Evolutionary conservation across 495 filamentous ascomycete species (phyloP), one percentile per base, ranked within the genome.

Genomic region (Aspergillus sclerotiicarbonarius): DNA sequence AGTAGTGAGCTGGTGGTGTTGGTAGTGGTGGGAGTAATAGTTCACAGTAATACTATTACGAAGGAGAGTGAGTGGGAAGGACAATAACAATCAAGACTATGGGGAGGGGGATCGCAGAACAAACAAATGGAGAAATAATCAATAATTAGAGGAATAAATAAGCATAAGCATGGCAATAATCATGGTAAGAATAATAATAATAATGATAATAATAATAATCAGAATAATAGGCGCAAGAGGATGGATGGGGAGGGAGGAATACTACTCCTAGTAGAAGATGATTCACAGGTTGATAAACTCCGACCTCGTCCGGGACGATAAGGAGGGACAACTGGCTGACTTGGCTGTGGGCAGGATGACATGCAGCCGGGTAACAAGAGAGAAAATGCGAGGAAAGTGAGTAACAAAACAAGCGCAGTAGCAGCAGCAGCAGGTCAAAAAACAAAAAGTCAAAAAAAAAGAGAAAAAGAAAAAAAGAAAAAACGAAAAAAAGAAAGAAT

Each of bases 311-410:
- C 56, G 33, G 43, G 49, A 53, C 56, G 51, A 51, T 44, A 43
- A 44, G 51, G 33, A 45, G 51, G 52, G 45, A 58, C 51, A 59
- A 59, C 57, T 59, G 57, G 57, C 51, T 47, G 57, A 59, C 45
- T 37, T 35, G 53, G 53, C 54, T 46, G 18, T 16, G 54, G 18
- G 53, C 19, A 19, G 51, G 19, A 51, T 50, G 54, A 56, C 54
- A 37, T 48, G 54, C 43, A 48, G 54, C 20, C 6, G 33, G 33
- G 3, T 37, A 37, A 37, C 9, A 52, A 16, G 30, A 29, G n/a
- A 52, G 31, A 19, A 19, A 30, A 52, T 10, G 31, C 8, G 48
- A 46, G 53, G 29, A 53, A 53, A 16, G 44, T 30, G 50, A 39
- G 21, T 3, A 16, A 51, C 19, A 25, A n/a, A 13, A 29, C 16